Evolutionary conservation across 1,139 yeast species (phyloP).

Genomic region (Saccharomyces hybrid): DNA sequence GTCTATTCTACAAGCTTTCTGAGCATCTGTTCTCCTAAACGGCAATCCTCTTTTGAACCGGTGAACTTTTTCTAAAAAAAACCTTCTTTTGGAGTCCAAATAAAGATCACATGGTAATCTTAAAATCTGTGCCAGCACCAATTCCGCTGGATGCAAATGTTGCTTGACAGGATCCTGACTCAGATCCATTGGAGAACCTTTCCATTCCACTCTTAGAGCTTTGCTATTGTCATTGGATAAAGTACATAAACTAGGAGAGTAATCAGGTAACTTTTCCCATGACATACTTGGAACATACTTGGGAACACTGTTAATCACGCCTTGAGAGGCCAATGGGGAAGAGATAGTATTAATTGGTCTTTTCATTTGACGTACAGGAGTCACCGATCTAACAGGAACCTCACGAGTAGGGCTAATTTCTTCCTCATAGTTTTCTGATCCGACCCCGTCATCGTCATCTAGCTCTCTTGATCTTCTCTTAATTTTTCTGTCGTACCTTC

Average conservation of each 20-base stretch:
- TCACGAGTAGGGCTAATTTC: not conserved
- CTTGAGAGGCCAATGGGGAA: constrained; percentile 26
- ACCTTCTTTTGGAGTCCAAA: constrained; percentile 83
- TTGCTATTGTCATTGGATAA: constrained; percentile 60
- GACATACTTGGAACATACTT: constrained; percentile 39
- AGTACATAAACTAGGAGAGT: constrained; percentile 58
- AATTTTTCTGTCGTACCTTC: not conserved
- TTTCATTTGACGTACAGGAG: constrained; percentile 5
- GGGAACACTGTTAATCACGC: constrained; percentile 16
- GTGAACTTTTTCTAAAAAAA: constrained; percentile 80
- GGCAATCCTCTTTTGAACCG: constrained; percentile 68
- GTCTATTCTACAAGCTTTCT: constrained; percentile 93
- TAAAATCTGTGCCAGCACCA: constrained; percentile 71
- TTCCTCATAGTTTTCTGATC: not conserved
- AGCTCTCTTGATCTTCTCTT: not conserved
- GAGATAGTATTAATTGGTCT: constrained; percentile 4
- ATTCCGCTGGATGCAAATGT: constrained; percentile 84
- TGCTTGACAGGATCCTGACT: constrained; percentile 64
- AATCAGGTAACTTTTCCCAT: constrained; percentile 56
- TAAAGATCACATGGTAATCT: constrained; percentile 83
- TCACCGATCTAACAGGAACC: constrained; percentile 2
- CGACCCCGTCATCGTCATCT: not conserved
- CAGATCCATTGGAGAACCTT: constrained; percentile 94
- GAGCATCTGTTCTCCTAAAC: constrained; percentile 95
- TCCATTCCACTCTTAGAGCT: constrained; percentile 89